A percentile compares a stretch with the other conserved stretches of the same genome.
phyloP scores from a whole-genome alignment of 148 eudicot genomes.

The Limonium bicolor region DNA sequence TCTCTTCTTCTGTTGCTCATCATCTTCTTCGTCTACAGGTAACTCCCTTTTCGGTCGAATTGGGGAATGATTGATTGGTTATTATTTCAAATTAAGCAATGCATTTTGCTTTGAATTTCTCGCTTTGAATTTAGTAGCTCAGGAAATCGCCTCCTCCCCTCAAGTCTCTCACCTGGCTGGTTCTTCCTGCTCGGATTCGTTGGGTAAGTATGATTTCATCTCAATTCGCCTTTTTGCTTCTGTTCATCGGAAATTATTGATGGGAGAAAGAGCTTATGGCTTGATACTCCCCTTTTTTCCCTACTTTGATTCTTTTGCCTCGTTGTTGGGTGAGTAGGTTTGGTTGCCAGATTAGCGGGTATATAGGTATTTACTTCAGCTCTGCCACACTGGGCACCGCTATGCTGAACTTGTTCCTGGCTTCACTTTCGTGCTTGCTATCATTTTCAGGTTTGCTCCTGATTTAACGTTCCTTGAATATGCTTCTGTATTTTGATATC shows the following conservation, averaged over 20 bases:
- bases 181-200: constrained; percentile 52
- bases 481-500: no score
- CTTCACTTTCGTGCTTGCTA: constrained; percentile 61
- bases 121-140: constrained; percentile 46
- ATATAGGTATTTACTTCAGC: constrained; percentile 36
- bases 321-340: constrained; percentile 17
- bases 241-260: no score
- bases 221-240: no score
- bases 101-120: no score
- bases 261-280: no score
- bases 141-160: constrained; percentile 25
- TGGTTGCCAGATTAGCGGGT: constrained; percentile 43
- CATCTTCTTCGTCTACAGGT: constrained; percentile 56
- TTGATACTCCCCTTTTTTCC: no score
- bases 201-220: constrained; percentile 26
- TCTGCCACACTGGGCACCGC: constrained; percentile 55
- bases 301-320: not conserved
- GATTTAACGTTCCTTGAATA: no score
- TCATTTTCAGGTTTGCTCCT: constrained; percentile 37
- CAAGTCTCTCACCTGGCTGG: constrained; percentile 30
- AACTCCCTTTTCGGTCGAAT: not conserved
- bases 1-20: constrained; percentile 50
- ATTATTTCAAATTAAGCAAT: no score
- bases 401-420: constrained; percentile 73
- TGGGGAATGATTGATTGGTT: not conserved